Conservation (phyloP, 1,139 yeast species). For the Debaryomyces nepalensis region DNA sequence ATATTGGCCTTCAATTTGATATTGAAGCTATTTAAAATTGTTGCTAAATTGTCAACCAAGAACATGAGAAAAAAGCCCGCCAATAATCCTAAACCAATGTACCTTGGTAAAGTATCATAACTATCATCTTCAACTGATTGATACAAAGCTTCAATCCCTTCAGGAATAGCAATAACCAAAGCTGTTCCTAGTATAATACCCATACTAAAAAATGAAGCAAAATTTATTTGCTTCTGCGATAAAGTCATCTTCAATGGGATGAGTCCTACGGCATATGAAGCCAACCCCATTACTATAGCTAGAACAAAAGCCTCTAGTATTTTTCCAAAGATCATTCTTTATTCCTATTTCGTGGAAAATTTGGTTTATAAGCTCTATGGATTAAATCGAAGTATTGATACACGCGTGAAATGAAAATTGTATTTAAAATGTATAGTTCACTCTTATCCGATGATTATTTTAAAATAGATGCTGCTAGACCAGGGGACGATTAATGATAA, state of each 20-base stretch:
- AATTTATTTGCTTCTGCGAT: constrained; percentile 22
- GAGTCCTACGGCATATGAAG: constrained; percentile 39
- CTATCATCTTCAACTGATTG: constrained; percentile 27
- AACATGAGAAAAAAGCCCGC: constrained; percentile 59
- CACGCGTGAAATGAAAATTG: constrained; percentile 6
- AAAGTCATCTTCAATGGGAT: constrained; percentile 33
- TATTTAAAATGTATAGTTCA: no score
- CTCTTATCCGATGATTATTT: background rate
- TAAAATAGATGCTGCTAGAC: constrained; percentile 10
- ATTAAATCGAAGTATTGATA: no score
- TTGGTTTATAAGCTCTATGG: no score
- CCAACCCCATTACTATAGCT: constrained; percentile 31
- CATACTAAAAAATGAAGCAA: constrained; percentile 54
- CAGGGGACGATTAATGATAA: constrained; percentile 33
- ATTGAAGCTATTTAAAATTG: constrained; percentile 9
- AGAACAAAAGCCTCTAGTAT: constrained; percentile 5
- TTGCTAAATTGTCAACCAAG: constrained; percentile 37
- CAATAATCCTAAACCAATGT: constrained; percentile 40
- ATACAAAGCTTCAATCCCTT: constrained; percentile 59
- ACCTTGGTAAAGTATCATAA: constrained; percentile 22
- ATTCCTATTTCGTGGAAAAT: background rate
- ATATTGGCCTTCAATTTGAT: constrained; percentile 1
- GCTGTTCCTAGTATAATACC: constrained; percentile 72
- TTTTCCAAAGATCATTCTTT: constrained; percentile 2
- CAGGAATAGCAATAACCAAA: constrained; percentile 69